A percentile compares a stretch with the other conserved stretches of the same genome.
Conservation (phyloP, 148 eudicot species). For the Linanthus parryae region DNA sequence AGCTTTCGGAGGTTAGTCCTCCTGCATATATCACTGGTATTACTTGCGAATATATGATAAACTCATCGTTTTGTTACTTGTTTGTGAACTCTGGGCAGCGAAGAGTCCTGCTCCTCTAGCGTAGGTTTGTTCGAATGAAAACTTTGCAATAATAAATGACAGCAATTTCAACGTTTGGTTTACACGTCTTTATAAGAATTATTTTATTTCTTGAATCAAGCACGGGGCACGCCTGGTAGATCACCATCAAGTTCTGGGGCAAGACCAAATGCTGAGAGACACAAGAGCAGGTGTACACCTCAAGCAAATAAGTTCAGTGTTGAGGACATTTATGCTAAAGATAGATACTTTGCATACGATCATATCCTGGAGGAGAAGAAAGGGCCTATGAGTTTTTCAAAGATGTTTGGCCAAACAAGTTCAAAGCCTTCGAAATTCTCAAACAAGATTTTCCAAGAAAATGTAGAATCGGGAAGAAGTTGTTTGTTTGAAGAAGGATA, state of each 20-base stretch:
- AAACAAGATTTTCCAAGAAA: conserved; percentile 4
- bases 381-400: conserved; percentile 2
- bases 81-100: conserved; percentile 21
- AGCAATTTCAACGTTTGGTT: background rate
- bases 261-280: conserved; percentile 5
- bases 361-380: background rate
- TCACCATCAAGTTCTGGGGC: conserved; percentile 10
- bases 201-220: conserved; percentile 8
- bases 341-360: background rate
- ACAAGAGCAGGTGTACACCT: background rate
- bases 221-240: conserved; percentile 7
- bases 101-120: conserved; percentile 38
- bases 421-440: conserved; percentile 8
- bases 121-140: conserved; percentile 28
- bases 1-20: conserved; percentile 27
- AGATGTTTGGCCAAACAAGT: conserved; percentile 2
- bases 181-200: background rate
- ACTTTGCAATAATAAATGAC: background rate
- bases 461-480: conserved; percentile 1
- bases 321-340: background rate
- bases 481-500: conserved; percentile 11
- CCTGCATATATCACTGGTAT: background rate
- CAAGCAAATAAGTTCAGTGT: background rate
- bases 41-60: background rate
- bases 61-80: background rate